Evolutionary conservation across 1,284 basidiomycete genomes (phyloP), one percentile per base, ranked within the genome.

Genomic region (Cryptococcus sp.): DNA sequence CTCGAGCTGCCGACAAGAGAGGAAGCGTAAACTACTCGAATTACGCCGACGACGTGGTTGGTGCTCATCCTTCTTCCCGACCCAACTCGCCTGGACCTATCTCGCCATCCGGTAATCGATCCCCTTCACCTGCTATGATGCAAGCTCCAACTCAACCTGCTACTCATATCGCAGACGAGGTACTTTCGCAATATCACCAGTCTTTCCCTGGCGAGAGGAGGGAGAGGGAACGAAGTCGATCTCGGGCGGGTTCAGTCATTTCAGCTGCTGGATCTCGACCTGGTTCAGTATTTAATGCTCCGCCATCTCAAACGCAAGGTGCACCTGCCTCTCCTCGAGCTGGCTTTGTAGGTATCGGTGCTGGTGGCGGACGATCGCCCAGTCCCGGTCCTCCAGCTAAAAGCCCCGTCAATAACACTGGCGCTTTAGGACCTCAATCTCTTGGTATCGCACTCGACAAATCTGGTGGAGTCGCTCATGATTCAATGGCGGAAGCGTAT

Each of bases 371-470:
- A 3, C 70, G 83, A 39, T 80, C 78, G 54, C 78, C 81, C 0
- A 86, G 85, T 56, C 87, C 87, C 1, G 81, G 82, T 50, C 84
- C 78, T 19, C 53, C 58, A 31, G 55, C 62, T 16, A 67, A 67
- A 58, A 60, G 59, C 32, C 70, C 67, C 40, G 79, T 61, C 0
- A 45, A 45, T 7, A 43, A 59, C n/a, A 41, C 49, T 22, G 56
- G 64, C 46, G 48, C 67, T 53, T 46, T 74, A 53, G 60, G 75
- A 51, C 52, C 75, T 49, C 59, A 69, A 46, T 78, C 77, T 31
- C 56, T 88, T 25, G 89, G 90, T 1, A 91, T 93, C 57, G 79
- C 82, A 10, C 77, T 92, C 16, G 88, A 89, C 65, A 83, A 85
- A 1, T 81, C 76, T 49, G 90, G 90, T 7, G 81, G 84, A 14